Evolutionary conservation across 2,329 filamentous ascomycete genomes (phyloP), one percentile per base, ranked within the genome.

Genomic region (Aspergillus versicolor): DNA sequence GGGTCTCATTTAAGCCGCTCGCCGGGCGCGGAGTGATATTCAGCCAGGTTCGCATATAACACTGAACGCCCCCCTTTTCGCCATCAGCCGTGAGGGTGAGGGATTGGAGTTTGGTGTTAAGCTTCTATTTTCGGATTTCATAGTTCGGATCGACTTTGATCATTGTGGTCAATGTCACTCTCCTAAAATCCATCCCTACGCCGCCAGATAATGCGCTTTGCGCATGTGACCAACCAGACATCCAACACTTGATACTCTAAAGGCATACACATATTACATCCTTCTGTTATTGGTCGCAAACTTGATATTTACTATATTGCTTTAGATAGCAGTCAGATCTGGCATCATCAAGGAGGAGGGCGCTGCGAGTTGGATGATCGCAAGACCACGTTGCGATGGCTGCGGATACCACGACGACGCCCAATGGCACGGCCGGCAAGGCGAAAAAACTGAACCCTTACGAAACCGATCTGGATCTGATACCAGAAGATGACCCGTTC

Each of bases 401-500:
- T 52, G 51, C 45, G 47, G 61, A 64, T 37, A 67, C 64, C 61
- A 64, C 62, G 45, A 47, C 43, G 47, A 47, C 59, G 52, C 57
- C 50, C 50, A 68, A 68, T 52, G 69, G 65, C 47, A 58, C 52
- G 30, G 45, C 50, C 47, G 44, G 58, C 53, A 52, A 60, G 37
- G 43, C 46, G 19, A 50, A 58, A 17, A 59, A 46, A 9, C 17
- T 56, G 51, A 72, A 68, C 56, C 71, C 72, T 6, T 75, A 75
- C 61, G 73, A 74, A 61, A 72, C 71, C 37, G 64, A 70, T 41
- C 65, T 65, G 30, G 61, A 68, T 12, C 57, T 54, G 22, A 67
- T 75, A 43, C 67, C 70, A 3, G 61, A 61, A 34, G 67, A 73
- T 27, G 73, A 75, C 53, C 67, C 69, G 1, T 75, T 73, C 54